phyloP scores from a whole-genome alignment of 2,329 filamentous ascomycete species.

The Fusarium subglutinans region DNA sequence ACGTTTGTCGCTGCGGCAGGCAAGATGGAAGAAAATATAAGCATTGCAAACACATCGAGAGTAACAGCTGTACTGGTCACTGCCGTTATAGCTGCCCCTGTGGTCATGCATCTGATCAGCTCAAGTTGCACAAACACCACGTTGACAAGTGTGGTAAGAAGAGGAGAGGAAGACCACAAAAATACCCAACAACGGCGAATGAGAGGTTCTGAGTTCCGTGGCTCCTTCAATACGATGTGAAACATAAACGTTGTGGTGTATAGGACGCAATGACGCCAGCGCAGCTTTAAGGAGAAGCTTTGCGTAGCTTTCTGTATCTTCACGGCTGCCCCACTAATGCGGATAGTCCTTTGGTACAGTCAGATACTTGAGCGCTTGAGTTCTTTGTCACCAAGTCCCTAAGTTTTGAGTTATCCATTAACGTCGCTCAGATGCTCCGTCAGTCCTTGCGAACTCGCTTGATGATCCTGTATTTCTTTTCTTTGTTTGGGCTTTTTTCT shows the following conservation, averaged over 20 bases:
- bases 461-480: background rate
- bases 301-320: background rate
- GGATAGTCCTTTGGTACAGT: background rate
- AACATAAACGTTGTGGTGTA: background rate
- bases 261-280: background rate
- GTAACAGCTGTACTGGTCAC: background rate
- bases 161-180: background rate
- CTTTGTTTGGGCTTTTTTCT: background rate
- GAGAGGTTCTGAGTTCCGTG: background rate
- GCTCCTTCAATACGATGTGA: too few species aligned
- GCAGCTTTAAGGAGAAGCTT: rapidly evolving
- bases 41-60: background rate
- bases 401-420: background rate
- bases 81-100: background rate
- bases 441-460: background rate
- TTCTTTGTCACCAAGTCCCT: background rate
- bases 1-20: background rate
- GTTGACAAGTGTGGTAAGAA: background rate
- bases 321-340: too few species aligned
- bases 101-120: background rate
- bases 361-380: background rate
- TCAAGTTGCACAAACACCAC: background rate
- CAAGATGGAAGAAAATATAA: background rate
- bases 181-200: rapidly evolving
- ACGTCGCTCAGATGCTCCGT: background rate